These are phyloP conservation scores for Kwoniella sp. DNA, from an alignment of 768 basidiomycete species.

Conservation along the genomic window DNA sequence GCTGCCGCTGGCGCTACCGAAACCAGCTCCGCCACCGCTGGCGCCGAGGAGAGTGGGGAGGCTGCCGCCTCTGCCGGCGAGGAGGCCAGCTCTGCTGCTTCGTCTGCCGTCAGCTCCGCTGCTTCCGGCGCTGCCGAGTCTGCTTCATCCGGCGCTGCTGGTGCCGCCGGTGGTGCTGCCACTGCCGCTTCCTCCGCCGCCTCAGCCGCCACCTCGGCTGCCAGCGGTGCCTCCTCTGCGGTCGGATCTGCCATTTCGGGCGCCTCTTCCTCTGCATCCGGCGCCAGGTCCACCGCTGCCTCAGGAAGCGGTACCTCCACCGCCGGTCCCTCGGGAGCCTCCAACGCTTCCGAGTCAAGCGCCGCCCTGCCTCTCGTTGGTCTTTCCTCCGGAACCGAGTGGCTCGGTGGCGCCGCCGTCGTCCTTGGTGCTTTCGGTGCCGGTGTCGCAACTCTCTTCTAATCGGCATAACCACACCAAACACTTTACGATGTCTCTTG, in stretches of 20 bases:
- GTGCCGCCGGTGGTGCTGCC: slow-evolving; percentile 7
- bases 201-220: slow-evolving; percentile 12
- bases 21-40: slow-evolving; percentile 3
- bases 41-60: neutral
- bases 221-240: slow-evolving; percentile 7
- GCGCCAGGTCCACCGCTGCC: slow-evolving; percentile 1
- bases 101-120: neutral
- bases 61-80: slow-evolving; percentile 2
- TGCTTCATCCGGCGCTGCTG: slow-evolving; percentile 1
- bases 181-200: slow-evolving; percentile 7
- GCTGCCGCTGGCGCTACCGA: neutral
- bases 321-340: neutral
- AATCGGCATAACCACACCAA: neutral
- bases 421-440: slow-evolving; percentile 22
- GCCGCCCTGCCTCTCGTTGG: slow-evolving; percentile 1
- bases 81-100: slow-evolving; percentile 7
- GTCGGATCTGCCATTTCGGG: neutral
- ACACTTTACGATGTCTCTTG: too few species aligned
- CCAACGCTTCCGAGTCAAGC: slow-evolving; percentile 9
- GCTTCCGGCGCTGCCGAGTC: slow-evolving; percentile 3
- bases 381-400: slow-evolving; percentile 13
- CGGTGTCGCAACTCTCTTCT: slow-evolving; percentile 23
- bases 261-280: slow-evolving; percentile 4
- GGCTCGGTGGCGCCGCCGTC: slow-evolving; percentile 11
- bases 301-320: slow-evolving; percentile 4